These are phyloP conservation scores for Ramularia endophylla DNA, from an alignment of 2,329 filamentous ascomycete genomes.

Conservation along the genomic window DNA sequence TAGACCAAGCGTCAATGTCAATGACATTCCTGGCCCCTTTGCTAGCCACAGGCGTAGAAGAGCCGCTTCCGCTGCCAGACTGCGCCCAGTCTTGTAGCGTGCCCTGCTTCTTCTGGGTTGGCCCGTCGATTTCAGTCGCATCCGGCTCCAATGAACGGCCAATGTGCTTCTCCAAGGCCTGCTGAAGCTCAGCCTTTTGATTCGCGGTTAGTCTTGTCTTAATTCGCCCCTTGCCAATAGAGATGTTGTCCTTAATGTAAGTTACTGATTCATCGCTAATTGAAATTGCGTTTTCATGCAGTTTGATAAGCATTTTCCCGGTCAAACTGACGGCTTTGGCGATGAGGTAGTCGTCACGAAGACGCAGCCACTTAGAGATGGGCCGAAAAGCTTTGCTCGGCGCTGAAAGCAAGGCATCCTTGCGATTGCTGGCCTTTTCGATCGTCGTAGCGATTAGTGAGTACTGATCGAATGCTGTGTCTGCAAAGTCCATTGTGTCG, in stretches of 20 bases:
- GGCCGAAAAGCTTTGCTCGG: constrained; percentile 50
- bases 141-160: constrained; percentile 27
- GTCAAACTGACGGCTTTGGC: constrained; percentile 76
- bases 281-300: constrained; percentile 71
- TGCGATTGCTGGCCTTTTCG: constrained; percentile 35
- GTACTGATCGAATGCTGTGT: constrained; percentile 77
- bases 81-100: constrained; percentile 37
- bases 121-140: constrained; percentile 19
- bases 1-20: constrained; percentile 23
- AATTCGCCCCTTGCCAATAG: constrained; percentile 36
- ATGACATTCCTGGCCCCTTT: constrained; percentile 24
- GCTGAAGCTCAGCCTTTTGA: constrained; percentile 75
- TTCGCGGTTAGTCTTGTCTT: constrained; percentile 74
- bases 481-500: constrained; percentile 90
- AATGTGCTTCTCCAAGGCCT: constrained; percentile 52
- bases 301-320: constrained; percentile 72
- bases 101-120: constrained; percentile 32
- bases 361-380: constrained; percentile 75
- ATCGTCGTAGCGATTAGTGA: constrained; percentile 72
- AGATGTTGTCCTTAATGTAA: constrained; percentile 62
- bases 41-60: constrained; percentile 20
- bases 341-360: constrained; percentile 82
- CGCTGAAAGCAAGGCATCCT: constrained; percentile 24
- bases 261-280: constrained; percentile 54
- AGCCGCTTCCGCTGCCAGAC: constrained; percentile 21